Conservation (phyloP, 306 rosid genomes). For the Urtica urens region DNA sequence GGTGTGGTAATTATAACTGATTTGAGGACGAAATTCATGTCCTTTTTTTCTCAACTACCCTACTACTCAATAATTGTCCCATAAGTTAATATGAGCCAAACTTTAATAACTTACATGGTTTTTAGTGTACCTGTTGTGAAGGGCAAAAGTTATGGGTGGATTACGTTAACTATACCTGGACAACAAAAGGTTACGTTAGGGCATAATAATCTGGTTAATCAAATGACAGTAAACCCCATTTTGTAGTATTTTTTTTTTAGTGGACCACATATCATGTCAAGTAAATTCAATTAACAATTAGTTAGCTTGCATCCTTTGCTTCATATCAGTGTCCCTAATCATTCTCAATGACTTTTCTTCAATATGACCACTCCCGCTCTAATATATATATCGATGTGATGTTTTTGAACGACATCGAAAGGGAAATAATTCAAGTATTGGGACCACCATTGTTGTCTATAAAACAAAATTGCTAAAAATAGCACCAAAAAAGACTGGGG, state of each 20-base stretch:
- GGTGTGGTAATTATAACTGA: neutral
- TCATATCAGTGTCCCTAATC: conserved; percentile 23
- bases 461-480: neutral
- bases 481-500: neutral
- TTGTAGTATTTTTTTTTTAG: neutral
- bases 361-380: conserved; percentile 6
- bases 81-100: neutral
- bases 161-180: conserved; percentile 9
- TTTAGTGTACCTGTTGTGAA: neutral
- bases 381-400: conserved; percentile 4
- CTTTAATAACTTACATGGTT: conserved; percentile 6
- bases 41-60: neutral
- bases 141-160: neutral
- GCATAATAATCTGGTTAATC: neutral
- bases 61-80: neutral
- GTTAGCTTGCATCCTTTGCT: conserved; percentile 13
- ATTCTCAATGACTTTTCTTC: conserved; percentile 15
- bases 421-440: conserved; percentile 1
- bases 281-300: neutral
- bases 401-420: conserved; percentile 5
- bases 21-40: no score
- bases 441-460: conserved; percentile 4
- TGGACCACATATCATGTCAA: conserved; percentile 16
- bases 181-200: neutral
- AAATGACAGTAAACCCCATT: no score